These are phyloP conservation scores for Schizophyllum commune DNA, from an alignment of 1,284 basidiomycete species.

Conservation along the genomic window DNA sequence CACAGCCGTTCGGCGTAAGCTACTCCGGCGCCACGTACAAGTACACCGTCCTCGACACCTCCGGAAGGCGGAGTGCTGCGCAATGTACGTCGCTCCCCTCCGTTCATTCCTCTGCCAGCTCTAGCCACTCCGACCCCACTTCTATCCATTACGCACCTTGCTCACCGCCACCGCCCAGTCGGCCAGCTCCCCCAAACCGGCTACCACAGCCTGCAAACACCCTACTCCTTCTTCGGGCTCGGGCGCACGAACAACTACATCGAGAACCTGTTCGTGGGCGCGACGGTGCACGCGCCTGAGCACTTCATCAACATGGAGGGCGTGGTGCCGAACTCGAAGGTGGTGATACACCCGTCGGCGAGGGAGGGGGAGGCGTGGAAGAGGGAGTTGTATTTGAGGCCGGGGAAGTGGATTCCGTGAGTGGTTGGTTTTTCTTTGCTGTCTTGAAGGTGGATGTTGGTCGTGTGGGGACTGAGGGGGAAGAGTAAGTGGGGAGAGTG, in stretches of 20 bases:
- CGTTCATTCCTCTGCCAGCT: too few relatives aligned
- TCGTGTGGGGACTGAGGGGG: too few relatives aligned
- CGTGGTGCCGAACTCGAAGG: slow-evolving; percentile 94
- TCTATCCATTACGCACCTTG: too few relatives aligned
- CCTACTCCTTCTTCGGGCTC: slow-evolving; percentile 94
- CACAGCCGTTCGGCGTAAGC: slow-evolving; percentile 85
- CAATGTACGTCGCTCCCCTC: slow-evolving; percentile 52
- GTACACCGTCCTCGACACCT: slow-evolving; percentile 93
- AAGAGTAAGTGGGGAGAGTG: too few relatives aligned
- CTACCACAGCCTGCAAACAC: slow-evolving; percentile 84
- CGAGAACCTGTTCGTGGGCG: slow-evolving; percentile 91
- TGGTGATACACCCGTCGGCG: slow-evolving; percentile 85
- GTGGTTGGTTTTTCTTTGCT: too few relatives aligned
- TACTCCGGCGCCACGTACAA: slow-evolving; percentile 96
- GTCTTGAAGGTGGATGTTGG: too few relatives aligned
- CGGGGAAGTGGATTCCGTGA: slow-evolving; percentile 90
- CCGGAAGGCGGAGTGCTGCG: slow-evolving; percentile 84
- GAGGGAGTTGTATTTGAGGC: slow-evolving; percentile 85
- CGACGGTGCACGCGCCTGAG: slow-evolving; percentile 61
- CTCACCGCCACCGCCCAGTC: slow-evolving; percentile 37
- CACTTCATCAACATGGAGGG: slow-evolving; percentile 92
- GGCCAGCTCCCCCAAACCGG: slow-evolving; percentile 89
- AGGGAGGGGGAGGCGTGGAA: slow-evolving; percentile 64
- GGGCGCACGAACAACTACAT: slow-evolving; percentile 99
- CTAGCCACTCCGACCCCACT: too few relatives aligned